These are phyloP conservation scores for Amauroascus niger DNA, from an alignment of 2,329 filamentous ascomycete species.

Conservation along the genomic window DNA sequence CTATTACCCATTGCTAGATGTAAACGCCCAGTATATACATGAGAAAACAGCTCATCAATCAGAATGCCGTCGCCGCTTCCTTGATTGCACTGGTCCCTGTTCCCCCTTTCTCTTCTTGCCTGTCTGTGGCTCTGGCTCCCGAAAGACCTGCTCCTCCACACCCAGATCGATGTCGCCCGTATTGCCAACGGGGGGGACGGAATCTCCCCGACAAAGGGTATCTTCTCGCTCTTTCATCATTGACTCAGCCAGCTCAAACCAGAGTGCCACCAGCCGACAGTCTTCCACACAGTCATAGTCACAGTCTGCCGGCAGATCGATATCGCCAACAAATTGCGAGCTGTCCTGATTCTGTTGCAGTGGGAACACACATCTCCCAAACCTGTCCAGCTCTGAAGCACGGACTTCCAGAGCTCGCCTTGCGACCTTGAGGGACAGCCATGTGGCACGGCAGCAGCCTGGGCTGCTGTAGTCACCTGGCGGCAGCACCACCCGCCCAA, in stretches of 20 bases:
- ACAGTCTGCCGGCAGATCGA: background rate
- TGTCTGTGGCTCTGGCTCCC: too few relatives aligned
- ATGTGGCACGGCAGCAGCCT: background rate
- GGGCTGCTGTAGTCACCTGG: background rate
- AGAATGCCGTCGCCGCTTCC: too few relatives aligned
- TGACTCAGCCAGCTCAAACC: background rate
- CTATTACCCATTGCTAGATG: too few relatives aligned
- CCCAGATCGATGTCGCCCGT: background rate
- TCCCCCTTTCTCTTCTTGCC: too few relatives aligned
- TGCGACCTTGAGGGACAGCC: background rate
- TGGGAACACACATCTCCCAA: background rate
- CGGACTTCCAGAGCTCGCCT: background rate
- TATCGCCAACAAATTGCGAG: conserved; percentile 1
- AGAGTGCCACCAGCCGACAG: background rate
- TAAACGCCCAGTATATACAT: too few relatives aligned
- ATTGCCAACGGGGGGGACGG: background rate
- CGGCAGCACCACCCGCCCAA: background rate
- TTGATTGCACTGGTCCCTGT: too few relatives aligned
- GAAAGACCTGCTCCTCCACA: too few relatives aligned
- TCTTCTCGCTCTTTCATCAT: conserved; percentile 1
- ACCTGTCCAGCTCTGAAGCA: background rate
- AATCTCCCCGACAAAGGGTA: background rate
- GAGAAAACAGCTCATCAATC: too few relatives aligned
- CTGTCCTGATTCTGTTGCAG: background rate
- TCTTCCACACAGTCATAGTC: background rate